Evolutionary conservation across 805 yeast species (phyloP), one percentile per base, ranked within the genome.

Genomic region (Sporopachydermia quercuum): DNA sequence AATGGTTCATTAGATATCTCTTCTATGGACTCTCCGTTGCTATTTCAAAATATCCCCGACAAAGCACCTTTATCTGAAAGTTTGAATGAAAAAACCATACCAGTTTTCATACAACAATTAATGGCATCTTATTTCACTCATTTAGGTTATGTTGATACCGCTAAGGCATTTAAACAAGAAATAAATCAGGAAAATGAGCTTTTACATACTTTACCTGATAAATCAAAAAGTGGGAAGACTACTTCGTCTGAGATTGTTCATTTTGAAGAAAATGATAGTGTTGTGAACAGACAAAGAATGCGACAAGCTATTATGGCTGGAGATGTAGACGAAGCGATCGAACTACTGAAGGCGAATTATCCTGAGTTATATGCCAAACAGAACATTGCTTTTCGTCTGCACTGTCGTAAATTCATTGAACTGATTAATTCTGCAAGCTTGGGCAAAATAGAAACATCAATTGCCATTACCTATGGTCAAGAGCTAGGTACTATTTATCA

Each of bases 81-180:
- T 8, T 8, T 23, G 13, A 34, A 15, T 34, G 18, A 36, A 36
- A 23, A 51, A 41, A 55, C 54, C 19, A 43, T 54, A 3, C 51
- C 54, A 13, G 41, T 37, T 8, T 39, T 57, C 5, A 50, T 65
- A 37, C 57, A 58, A 35, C 47, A 55, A 16, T 54, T 68, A 34
- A 61, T 69, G 3, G 45, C 60, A n/a, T 56, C 65, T 11, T 77
- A 76, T 50, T 65, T 78, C 33, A 61, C 66, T n/a, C 73, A 75
- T 49, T 65, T 67, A 40, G 85, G 85, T 2, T 70, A 65, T 47
- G 61, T 63, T 19, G 73, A 72, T 41, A 68, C 74, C 2, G 69
- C 74, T 2, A 61, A 61, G 42, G 70, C 74, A 0, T 70, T 78
- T 42, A 55, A 63, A 16, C 53, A 58, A 30, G 84, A 76, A 45